Evolutionary conservation across 1,284 basidiomycete genomes (phyloP).

Genomic region (Ceratobasidium sp.): DNA sequence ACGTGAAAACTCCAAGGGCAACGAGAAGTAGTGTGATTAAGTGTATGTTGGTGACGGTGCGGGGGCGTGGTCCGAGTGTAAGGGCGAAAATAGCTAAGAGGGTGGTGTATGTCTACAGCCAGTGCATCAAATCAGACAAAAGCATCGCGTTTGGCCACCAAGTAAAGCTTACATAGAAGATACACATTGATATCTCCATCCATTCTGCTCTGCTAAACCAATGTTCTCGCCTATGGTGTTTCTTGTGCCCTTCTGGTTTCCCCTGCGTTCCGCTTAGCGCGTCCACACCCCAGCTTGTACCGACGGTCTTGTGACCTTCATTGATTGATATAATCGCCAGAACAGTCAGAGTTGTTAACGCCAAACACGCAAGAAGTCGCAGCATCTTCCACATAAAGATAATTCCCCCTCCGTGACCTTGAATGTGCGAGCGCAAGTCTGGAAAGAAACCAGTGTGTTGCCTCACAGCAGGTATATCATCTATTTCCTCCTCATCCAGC

Average conservation of each 20-base stretch:
- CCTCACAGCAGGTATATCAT: slow-evolving; percentile 3
- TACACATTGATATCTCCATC: slow-evolving; percentile 47
- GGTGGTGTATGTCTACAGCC: slow-evolving; percentile 32
- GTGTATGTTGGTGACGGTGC: slow-evolving; percentile 5
- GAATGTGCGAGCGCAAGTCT: slow-evolving; percentile 32
- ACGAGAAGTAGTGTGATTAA: slow-evolving; percentile 45
- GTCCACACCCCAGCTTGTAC: neutral
- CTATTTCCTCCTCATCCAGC: slow-evolving; percentile 11
- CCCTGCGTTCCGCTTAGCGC: slow-evolving; percentile 26
- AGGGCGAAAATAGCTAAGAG: slow-evolving; percentile 45
- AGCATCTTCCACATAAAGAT: slow-evolving; percentile 40
- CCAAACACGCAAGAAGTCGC: slow-evolving; percentile 27
- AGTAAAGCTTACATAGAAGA: slow-evolving; percentile 43
- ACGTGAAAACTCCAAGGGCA: slow-evolving; percentile 44
- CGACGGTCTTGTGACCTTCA: slow-evolving; percentile 13
- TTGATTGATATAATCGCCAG: slow-evolving; percentile 25
- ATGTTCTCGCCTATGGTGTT: slow-evolving; percentile 29
- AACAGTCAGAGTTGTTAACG: slow-evolving; percentile 37
- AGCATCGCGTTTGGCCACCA: neutral
- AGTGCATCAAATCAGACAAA: neutral
- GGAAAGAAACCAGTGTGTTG: slow-evolving; percentile 44
- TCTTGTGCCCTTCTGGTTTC: slow-evolving; percentile 40
- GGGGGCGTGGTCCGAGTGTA: slow-evolving; percentile 9
- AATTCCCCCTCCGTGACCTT: slow-evolving; percentile 25
- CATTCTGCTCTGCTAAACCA: slow-evolving; percentile 46